Percentiles rank a stretch among this genome's conserved stretches.
These are phyloP conservation scores for Verticillium tricorpus DNA, from an alignment of 2,329 filamentous ascomycete genomes.

Conservation along the genomic window DNA sequence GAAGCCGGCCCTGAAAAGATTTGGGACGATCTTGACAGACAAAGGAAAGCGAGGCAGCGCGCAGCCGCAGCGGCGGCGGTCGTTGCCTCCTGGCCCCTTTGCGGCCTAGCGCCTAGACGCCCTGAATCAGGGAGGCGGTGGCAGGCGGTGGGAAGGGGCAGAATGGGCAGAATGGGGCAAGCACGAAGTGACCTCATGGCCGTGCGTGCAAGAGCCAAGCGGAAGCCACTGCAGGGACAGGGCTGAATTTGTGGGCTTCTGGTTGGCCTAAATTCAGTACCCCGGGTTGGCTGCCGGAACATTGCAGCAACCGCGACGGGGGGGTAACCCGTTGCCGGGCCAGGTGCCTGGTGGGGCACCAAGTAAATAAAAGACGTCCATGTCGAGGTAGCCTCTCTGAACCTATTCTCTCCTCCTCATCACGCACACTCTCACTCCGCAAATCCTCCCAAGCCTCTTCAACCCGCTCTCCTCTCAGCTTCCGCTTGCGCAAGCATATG, in stretches of 20 bases:
- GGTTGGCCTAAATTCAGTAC: background rate
- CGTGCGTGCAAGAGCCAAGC: background rate
- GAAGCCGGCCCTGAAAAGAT: background rate
- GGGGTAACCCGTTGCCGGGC: conserved; percentile 18
- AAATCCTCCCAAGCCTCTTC: conserved; percentile 16
- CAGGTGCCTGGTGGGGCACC: conserved; percentile 24
- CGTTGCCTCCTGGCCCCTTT: background rate
- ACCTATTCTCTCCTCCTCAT: conserved; percentile 17
- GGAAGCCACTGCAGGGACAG: background rate
- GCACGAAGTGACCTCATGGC: background rate
- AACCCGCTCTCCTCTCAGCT: conserved; percentile 9
- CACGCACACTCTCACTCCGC: background rate
- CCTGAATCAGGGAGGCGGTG: background rate
- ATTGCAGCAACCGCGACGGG: conserved; percentile 1
- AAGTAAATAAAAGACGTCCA: conserved; percentile 42
- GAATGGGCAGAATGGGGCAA: background rate
- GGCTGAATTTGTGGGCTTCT: background rate
- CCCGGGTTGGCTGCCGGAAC: background rate
- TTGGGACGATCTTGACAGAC: background rate
- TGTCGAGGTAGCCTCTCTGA: conserved; percentile 12
- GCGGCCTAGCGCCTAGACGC: background rate
- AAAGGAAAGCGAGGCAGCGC: background rate
- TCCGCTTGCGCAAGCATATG: conserved; percentile 13
- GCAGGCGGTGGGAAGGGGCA: background rate
- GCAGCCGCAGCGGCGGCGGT: background rate